Base-by-base conservation (phyloP, 2,329 filamentous ascomycete species). In the Hirsutella minnesotensis region DNA sequence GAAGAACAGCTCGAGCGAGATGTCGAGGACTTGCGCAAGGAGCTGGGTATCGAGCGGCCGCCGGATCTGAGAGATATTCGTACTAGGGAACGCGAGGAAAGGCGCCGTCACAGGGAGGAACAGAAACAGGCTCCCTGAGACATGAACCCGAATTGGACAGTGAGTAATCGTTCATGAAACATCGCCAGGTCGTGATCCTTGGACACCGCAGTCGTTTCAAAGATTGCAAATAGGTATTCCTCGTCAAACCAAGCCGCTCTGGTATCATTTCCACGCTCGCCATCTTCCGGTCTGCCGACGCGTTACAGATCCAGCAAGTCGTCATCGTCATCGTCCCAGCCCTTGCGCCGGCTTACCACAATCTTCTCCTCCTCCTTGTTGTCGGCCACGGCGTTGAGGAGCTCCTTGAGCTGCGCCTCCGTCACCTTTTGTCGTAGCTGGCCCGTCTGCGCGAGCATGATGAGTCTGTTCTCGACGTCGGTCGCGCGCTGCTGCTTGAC, bases 401-500 rank as follows among this genome's bases (percentile, higher is more conserved):
- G 72, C 51, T 94, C 87, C 70, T 96, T 95, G 56, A 98, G 72
- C 69, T 96, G 89, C 39, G 82, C 80, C 65, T 98, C 92, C 1
- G 84, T 90, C 38, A 98, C 87, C 62, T 95, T 94, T 48, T 78
- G 69, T 43, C 86, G 73, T 54, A 98, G 70, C 69, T 96, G 92
- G 20, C 90, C 89, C 20, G 81, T 77, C 56, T 88, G 79, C 45
- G 92, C 90, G 45, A 98, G 77, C 79, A 83, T 88, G 63, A 98
- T 89, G 44, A 98, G 76, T 40, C 90, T 69, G 72, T 94, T 89
- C 70, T 98, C 92, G 44, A 98, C 79, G 56, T 95, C 88, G 47
- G 75, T 77, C 30, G 92, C 92, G 56, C 92, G 86, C 53, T 83
- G 81, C 61, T 89, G 87, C 67, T 96, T 96, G 58, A 98, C 92